A percentile compares a stretch with the other conserved stretches of the same genome.
These are phyloP conservation scores for Pleurotus tuber-regium DNA, from an alignment of 768 basidiomycete genomes.

Conservation along the genomic window DNA sequence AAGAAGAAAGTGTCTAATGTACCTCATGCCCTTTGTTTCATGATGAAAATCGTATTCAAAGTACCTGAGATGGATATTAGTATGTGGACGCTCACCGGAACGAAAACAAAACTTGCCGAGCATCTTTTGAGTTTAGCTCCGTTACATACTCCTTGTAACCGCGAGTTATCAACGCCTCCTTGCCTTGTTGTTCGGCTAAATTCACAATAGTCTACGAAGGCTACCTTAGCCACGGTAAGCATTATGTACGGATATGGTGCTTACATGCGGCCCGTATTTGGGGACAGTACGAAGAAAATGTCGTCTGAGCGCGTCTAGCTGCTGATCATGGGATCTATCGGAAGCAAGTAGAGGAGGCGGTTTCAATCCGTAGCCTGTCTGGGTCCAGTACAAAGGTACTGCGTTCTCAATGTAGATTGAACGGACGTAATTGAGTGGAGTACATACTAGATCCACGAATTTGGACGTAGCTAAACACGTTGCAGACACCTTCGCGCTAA, in stretches of 20 bases:
- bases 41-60: conserved; percentile 89
- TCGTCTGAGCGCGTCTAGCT: conserved; percentile 63
- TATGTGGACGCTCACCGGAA: not conserved
- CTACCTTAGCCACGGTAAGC: conserved; percentile 10
- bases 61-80: conserved; percentile 46
- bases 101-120: conserved; percentile 41
- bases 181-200: conserved; percentile 88
- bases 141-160: conserved; percentile 73
- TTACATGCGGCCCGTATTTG: conserved; percentile 77
- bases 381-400: conserved; percentile 95
- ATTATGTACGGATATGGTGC: conserved; percentile 23
- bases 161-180: conserved; percentile 75
- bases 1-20: conserved; percentile 21
- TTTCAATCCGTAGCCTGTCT: conserved; percentile 82
- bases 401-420: conserved; percentile 7
- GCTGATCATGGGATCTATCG: conserved; percentile 72
- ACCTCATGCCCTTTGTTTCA: conserved; percentile 96
- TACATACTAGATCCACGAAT: conserved; percentile 84
- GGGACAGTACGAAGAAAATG: conserved; percentile 70
- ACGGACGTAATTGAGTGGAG: not conserved
- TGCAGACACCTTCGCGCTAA: conserved; percentile 71
- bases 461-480: conserved; percentile 88
- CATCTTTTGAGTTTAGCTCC: conserved; percentile 52
- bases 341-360: conserved; percentile 78
- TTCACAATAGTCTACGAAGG: conserved; percentile 71